A percentile compares a stretch with the other conserved stretches of the same genome.
These are phyloP conservation scores for Didymella arachidicola DNA, from an alignment of 2,329 filamentous ascomycete species.

Conservation along the genomic window DNA sequence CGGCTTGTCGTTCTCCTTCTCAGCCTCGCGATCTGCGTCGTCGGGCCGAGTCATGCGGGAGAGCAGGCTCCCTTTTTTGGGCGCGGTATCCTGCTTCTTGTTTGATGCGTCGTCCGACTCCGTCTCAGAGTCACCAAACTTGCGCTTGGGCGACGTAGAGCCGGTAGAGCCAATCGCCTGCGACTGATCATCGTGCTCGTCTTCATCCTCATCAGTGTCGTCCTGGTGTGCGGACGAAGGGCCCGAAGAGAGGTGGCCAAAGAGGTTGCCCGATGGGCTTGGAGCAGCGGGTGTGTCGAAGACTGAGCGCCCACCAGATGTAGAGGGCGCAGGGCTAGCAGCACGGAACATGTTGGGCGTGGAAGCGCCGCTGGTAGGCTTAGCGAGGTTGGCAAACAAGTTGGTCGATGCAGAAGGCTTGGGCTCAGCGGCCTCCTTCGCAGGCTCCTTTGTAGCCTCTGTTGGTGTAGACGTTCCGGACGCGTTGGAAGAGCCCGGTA, in stretches of 20 bases:
- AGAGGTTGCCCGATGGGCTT: slow-evolving; percentile 41
- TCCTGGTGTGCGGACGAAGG: slow-evolving; percentile 43
- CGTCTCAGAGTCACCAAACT: slow-evolving; percentile 33
- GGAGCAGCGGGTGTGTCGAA: slow-evolving; percentile 39
- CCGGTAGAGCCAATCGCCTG: slow-evolving; percentile 25
- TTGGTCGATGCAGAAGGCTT: slow-evolving; percentile 26
- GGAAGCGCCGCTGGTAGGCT: slow-evolving; percentile 33
- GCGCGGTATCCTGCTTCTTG: slow-evolving; percentile 29
- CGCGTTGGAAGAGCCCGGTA: slow-evolving; percentile 20
- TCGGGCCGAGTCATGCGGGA: slow-evolving; percentile 41
- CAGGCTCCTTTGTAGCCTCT: slow-evolving; percentile 5
- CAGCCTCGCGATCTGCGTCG: slow-evolving; percentile 29
- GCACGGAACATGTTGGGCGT: slow-evolving; percentile 36
- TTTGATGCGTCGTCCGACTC: slow-evolving; percentile 37
- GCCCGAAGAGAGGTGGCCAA: slow-evolving; percentile 46
- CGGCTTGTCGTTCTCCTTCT: slow-evolving; percentile 33
- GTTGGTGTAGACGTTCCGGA: slow-evolving; percentile 14
- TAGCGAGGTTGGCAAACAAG: slow-evolving; percentile 30
- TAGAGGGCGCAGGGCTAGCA: slow-evolving; percentile 43
- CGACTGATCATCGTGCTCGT: slow-evolving; percentile 25
- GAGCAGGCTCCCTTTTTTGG: slow-evolving; percentile 32
- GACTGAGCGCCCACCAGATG: slow-evolving; percentile 40
- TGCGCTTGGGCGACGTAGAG: slow-evolving; percentile 36
- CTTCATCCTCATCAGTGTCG: slow-evolving; percentile 37
- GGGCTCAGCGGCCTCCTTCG: neutral